Base-by-base conservation (phyloP, 768 basidiomycete genomes). In the Kwoniella mangroviensis region DNA sequence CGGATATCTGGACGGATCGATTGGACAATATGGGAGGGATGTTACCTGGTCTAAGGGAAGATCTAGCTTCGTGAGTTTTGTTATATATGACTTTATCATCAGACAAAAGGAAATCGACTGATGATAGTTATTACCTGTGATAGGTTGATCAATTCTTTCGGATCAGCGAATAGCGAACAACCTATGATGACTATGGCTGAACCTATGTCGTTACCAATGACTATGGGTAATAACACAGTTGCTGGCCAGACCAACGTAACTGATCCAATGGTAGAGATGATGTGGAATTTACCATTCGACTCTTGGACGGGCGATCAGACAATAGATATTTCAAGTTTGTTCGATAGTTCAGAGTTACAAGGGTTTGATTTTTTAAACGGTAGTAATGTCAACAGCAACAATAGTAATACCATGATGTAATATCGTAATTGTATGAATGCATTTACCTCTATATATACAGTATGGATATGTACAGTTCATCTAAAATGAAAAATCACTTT, bases 221-320 rank as follows among this genome's bases (percentile, higher is more conserved):
- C 13, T 11, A 28, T 13, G 12, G 21, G 21, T 21, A 28, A 28
- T 21, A 17, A 13, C 17, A 19, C 21, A 1, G 2, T 2, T 9
- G 17, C 12, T 19, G 54, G 21, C 12, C 13, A 2, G 58, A 60
- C 58, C 11, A 34, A 42, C 19, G 17, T 13, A 2, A 34, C 41
- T 17, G 58, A 49, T 19, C 45, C 45, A 4, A 49, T 49, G 45
- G 4, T 34, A 28, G 58, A 60, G 21, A 26, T 34, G 28, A 26
- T 60, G 58, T 60, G 58, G 58, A 34, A 60, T 60, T 34, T 60
- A 21, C 58, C 58, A 21, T 60, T 60, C 19, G 58, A 60, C 4
- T 21, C 58, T 19, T 60, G 58, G 58, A 60, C 58, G 13, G 40
- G 24, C 21, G 58, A 60, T 60, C 58, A 60, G n/a, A 34, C 22